Conservation (phyloP, 805 yeast genomes). For the Metschnikowia gruessii region DNA sequence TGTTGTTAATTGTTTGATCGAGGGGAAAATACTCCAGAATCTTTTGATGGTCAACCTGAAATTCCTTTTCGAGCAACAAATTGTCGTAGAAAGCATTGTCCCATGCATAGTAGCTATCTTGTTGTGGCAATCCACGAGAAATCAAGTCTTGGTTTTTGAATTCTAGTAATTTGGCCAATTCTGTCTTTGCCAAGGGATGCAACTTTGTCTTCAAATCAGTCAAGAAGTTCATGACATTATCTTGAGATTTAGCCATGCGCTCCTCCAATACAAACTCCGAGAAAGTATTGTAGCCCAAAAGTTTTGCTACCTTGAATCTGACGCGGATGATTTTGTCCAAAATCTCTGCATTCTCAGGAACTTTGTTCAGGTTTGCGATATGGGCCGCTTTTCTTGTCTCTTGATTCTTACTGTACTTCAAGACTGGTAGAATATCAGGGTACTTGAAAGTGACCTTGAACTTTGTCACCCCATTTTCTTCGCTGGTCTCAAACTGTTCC, state of each 20-base stretch:
- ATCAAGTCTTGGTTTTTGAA: slow-evolving; percentile 55
- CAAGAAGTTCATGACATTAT: slow-evolving; percentile 59
- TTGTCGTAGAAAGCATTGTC: slow-evolving; percentile 69
- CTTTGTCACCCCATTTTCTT: slow-evolving; percentile 40
- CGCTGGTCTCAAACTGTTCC: slow-evolving; percentile 51
- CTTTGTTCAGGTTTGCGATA: slow-evolving; percentile 63
- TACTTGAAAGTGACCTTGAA: slow-evolving; percentile 74
- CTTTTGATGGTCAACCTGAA: slow-evolving; percentile 66
- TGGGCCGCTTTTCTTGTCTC: slow-evolving; percentile 66
- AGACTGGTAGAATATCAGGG: slow-evolving; percentile 76
- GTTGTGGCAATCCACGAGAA: slow-evolving; percentile 41
- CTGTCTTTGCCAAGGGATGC: slow-evolving; percentile 56
- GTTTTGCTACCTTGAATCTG: slow-evolving; percentile 59
- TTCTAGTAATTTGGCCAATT: slow-evolving; percentile 44
- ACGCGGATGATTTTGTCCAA: slow-evolving; percentile 57
- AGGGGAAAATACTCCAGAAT: slow-evolving; percentile 79
- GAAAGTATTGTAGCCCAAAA: slow-evolving; percentile 65
- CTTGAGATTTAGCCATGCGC: slow-evolving; percentile 73
- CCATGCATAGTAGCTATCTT: slow-evolving; percentile 57
- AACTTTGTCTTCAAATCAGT: slow-evolving; percentile 58
- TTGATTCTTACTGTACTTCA: slow-evolving; percentile 63
- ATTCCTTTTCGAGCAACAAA: slow-evolving; percentile 61
- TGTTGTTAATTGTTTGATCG: slow-evolving; percentile 59
- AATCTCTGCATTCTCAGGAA: slow-evolving; percentile 58
- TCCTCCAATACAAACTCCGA: slow-evolving; percentile 72